Base-by-base conservation (phyloP, 2,329 filamentous ascomycete genomes). In the Pochonia chlamydosporia region DNA sequence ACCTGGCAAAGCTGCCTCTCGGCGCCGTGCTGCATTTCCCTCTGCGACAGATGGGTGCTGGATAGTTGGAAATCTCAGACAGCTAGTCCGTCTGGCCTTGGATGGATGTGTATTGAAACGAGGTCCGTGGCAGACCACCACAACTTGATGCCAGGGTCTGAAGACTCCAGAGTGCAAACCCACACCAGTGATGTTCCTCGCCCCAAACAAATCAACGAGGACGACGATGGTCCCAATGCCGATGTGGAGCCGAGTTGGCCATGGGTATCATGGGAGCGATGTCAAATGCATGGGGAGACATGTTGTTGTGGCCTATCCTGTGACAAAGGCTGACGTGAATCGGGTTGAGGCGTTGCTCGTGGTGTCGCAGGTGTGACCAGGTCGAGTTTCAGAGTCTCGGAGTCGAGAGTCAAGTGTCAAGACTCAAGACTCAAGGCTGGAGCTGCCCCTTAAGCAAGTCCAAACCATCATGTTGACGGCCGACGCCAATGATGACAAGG, bases 101-200 rank as follows among this genome's bases (percentile, higher is more conserved):
- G 39, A 20, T 25, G 28, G 24, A 21, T 5, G 37, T n/a, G 37
- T 24, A 16, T 46, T 31, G 24, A 18, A 20, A 26, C 31, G 31
- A 46, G 43, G 47, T 46, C 40, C 43, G 43, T 49, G 47, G 23
- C 26, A 43, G 30, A 24, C n/a, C 16, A n/a, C n/a, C n/a, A 13
- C 37, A 30, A 16, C 11, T 20, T 16, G 14, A 18, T 26, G 39
- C 11, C 39, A 41, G 39, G 23, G n/a, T 10, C n/a, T 9, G 9
- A 9, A 6, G 23, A 16, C 23, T 30, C 40, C n/a, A 7, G 18
- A 10, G 24, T 23, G 8, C 3, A 11, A 14, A 24, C 14, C 14
- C 20, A 25, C 40, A 3, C 36, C 25, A 25, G n/a, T 18, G 33
- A 33, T 16, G 18, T 25, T 42, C 39, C 30, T 21, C 21, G n/a